Base-by-base conservation (phyloP, 2,329 filamentous ascomycete species). In the Eutypa lata region DNA sequence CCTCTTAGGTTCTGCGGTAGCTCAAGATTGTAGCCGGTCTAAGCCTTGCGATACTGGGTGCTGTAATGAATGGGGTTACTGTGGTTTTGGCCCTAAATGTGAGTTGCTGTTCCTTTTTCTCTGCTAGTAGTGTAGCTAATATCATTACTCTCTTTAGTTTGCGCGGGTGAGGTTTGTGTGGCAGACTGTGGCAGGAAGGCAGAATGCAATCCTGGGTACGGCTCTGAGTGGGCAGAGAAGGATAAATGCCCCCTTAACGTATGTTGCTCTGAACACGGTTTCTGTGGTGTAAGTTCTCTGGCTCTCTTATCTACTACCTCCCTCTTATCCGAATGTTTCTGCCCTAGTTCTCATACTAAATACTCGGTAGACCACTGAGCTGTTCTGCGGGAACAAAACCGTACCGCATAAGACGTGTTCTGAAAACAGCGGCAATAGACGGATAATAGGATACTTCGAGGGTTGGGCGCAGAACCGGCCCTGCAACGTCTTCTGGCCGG, bases 201-300 rank as follows among this genome's bases (percentile, higher is more conserved):
- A 0, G 61, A 68, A 21, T 71, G 68, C 43, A 57, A 71, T 24
- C 66, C 67, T 3, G 66, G 64, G 2, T 66, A 58, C 56, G 67
- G 65, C 0, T 26, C 52, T 2, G 42, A 65, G 38, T 70, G 56
- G 31, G 49, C 57, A 22, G 46, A 53, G 18, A 28, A 53, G 2
- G 31, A 49, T 19, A 58, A 49, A n/a, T 73, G 70, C 47, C 70
- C 70, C 1, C 57, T 72, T 0, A 70, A 72, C 14, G 70, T 72
- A 0, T 74, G 71, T 59, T 73, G 71, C 44, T 62, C 55, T 19
- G 50, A 66, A 13, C 68, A 52, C 21, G 68, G 71, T 3, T 72
- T 68, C 44, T 74, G 70, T 35, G 68, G 66, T 31, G 26, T 10
- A 5, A 31, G 26, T 31, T 10, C 26, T n/a, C n/a, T n/a, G n/a